phyloP scores from a whole-genome alignment of 1,284 basidiomycete genomes.

The Golubevia sp. region DNA sequence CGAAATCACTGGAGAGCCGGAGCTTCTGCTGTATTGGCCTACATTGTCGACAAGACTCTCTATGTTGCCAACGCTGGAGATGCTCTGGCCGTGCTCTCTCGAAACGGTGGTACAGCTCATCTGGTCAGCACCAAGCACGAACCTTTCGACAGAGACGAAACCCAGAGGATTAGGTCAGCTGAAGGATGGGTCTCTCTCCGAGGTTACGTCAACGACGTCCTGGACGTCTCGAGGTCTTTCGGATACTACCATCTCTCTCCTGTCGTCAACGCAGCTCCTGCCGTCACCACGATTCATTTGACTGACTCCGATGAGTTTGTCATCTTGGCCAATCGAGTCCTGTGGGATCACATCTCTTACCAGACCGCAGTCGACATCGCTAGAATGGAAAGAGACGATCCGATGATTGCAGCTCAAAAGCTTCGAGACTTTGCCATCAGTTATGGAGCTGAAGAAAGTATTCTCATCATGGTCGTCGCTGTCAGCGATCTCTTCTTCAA shows the following conservation, averaged over 20 bases:
- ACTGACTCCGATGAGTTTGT: slow-evolving; percentile 92
- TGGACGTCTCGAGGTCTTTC: slow-evolving; percentile 88
- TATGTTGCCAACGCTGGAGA: slow-evolving; percentile 91
- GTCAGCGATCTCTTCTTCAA: slow-evolving; percentile 75
- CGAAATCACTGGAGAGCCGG: slow-evolving; percentile 47
- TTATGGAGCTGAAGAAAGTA: slow-evolving; percentile 90
- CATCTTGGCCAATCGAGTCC: slow-evolving; percentile 87
- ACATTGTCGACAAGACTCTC: slow-evolving; percentile 79
- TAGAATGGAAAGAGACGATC: slow-evolving; percentile 77
- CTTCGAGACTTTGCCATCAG: slow-evolving; percentile 94
- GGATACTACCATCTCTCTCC: slow-evolving; percentile 91
- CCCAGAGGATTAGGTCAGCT: slow-evolving; percentile 80
- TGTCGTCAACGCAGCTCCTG: slow-evolving; percentile 85
- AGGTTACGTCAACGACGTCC: slow-evolving; percentile 88
- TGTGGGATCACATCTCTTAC: slow-evolving; percentile 94
- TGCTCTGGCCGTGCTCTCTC: slow-evolving; percentile 84
- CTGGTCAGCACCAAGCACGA: slow-evolving; percentile 83
- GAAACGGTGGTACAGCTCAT: slow-evolving; percentile 75
- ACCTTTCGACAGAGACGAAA: slow-evolving; percentile 85
- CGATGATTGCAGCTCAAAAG: slow-evolving; percentile 97
- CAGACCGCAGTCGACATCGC: slow-evolving; percentile 98
- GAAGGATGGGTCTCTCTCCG: slow-evolving; percentile 97
- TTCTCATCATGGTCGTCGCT: slow-evolving; percentile 97
- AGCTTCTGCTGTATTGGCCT: slow-evolving; percentile 84
- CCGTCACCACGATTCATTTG: slow-evolving; percentile 74